These are phyloP conservation scores for Acmispon strigosus DNA, from an alignment of 306 rosid genomes.

Conservation along the genomic window DNA sequence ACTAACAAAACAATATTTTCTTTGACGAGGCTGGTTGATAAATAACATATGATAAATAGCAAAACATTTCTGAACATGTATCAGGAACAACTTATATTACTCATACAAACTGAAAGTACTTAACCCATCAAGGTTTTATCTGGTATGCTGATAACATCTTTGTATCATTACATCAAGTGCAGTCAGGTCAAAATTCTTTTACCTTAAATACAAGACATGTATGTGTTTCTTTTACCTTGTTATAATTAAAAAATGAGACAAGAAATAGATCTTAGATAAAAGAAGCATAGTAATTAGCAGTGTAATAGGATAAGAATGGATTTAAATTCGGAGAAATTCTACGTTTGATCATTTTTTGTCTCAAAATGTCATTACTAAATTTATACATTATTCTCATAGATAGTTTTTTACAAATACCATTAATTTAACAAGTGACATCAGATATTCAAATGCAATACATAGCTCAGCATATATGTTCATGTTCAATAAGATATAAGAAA, in stretches of 20 bases:
- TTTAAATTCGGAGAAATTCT: neutral
- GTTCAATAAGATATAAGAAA: too few species aligned
- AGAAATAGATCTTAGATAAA: neutral
- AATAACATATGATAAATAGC: neutral
- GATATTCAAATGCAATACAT: too few species aligned
- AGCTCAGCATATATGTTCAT: too few species aligned
- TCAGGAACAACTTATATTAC: neutral
- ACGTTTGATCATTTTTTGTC: neutral
- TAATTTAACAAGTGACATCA: too few species aligned
- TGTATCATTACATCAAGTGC: neutral
- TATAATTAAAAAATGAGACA: neutral
- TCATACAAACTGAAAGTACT: neutral
- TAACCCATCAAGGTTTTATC: neutral
- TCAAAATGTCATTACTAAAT: neutral
- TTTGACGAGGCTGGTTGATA: neutral
- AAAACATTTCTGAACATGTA: neutral
- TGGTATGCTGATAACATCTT: neutral
- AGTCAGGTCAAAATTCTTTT: neutral
- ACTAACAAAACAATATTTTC: neutral
- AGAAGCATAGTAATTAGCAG: neutral
- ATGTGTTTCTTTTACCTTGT: neutral
- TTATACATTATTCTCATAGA: neutral
- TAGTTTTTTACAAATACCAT: neutral
- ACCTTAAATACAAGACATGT: neutral
- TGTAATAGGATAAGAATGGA: neutral